Conservation (phyloP, 2,329 filamentous ascomycete genomes). For the Talaromyces sp. region DNA sequence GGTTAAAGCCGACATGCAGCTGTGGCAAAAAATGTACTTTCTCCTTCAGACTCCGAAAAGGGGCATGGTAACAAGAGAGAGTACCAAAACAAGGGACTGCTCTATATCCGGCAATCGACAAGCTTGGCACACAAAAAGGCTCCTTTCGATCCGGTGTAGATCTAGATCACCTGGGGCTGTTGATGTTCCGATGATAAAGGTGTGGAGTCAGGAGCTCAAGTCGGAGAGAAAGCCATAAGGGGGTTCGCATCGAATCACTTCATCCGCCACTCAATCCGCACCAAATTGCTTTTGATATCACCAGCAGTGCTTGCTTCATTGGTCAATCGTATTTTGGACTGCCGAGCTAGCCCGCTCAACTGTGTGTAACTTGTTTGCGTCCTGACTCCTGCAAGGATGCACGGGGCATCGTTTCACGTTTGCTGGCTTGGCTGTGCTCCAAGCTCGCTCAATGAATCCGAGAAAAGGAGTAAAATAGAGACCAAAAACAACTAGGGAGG, state of each 20-base stretch:
- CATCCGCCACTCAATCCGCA: not conserved
- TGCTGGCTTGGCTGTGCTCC: not conserved
- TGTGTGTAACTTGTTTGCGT: not conserved
- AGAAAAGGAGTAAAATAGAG: not conserved
- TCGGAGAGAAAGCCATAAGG: conserved; percentile 2
- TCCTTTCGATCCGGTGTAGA: not conserved
- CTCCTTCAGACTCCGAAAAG: not conserved
- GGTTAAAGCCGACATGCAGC: not conserved
- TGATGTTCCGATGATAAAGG: not conserved
- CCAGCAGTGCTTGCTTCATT: not conserved
- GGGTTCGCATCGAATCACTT: not conserved
- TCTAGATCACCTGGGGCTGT: not conserved
- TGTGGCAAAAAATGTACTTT: not conserved
- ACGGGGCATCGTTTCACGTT: conserved; percentile 2
- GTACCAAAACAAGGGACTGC: not conserved
- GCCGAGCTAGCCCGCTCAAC: not conserved
- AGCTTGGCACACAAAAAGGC: not conserved
- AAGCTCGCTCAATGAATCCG: not conserved
- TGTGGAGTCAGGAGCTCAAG: not conserved
- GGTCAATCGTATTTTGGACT: not conserved
- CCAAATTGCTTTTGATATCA: not conserved
- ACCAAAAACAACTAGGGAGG: not conserved
- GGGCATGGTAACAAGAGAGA: not conserved
- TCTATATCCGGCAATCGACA: not conserved
- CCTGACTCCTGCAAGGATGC: conserved; percentile 5